Evolutionary conservation across 441 rosid species (phyloP).

Genomic region (Flueggea neowawraea): DNA sequence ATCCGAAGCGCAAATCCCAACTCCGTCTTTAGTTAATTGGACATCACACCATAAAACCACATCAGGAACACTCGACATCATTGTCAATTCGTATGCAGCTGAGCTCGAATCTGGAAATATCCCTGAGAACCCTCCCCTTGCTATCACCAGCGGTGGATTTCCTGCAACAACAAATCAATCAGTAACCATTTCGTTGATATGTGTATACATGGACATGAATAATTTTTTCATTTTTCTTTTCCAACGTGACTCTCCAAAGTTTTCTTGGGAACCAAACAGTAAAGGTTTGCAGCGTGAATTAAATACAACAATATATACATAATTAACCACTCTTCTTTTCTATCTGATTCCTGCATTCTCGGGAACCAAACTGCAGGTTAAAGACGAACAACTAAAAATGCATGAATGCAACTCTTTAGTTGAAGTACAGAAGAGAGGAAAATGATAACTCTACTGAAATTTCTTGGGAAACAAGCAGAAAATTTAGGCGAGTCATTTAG

Average conservation of each 20-base stretch:
- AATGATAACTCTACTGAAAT: no score
- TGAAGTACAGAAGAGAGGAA: background rate
- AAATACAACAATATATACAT: background rate
- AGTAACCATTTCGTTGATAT: background rate
- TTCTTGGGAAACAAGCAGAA: no score
- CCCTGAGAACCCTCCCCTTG: slow-evolving; percentile 93
- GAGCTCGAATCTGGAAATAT: slow-evolving; percentile 62
- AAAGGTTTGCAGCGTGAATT: no score
- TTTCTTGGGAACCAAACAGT: no score
- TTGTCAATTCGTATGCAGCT: slow-evolving; percentile 43
- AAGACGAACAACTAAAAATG: background rate
- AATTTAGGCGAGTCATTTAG: no score
- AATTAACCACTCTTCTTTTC: background rate
- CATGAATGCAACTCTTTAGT: no score
- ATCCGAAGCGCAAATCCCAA: slow-evolving; percentile 75
- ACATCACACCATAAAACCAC: slow-evolving; percentile 76
- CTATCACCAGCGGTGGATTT: slow-evolving; percentile 53
- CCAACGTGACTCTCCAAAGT: no score
- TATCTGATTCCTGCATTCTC: slow-evolving; percentile 7
- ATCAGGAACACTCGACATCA: slow-evolving; percentile 25
- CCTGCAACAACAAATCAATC: slow-evolving; percentile 42
- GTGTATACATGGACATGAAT: no score
- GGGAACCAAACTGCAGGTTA: slow-evolving; percentile 13
- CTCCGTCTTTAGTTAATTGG: slow-evolving; percentile 72
- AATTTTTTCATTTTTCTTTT: no score